These are phyloP conservation scores for Chalara sp. DNA, from an alignment of 2,329 filamentous ascomycete species.

Conservation along the genomic window DNA sequence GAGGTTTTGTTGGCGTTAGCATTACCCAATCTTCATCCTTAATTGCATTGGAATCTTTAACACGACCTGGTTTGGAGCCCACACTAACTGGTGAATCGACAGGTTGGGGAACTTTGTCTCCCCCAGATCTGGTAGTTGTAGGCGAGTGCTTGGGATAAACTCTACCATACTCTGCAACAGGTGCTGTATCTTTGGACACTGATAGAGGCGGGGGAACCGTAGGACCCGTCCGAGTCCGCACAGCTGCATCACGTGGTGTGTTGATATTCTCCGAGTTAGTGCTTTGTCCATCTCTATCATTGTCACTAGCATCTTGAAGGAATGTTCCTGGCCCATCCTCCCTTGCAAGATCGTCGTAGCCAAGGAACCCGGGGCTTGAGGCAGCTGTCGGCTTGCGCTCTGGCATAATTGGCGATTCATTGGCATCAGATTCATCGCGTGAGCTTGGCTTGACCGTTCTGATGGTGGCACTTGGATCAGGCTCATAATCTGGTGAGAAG, in stretches of 20 bases:
- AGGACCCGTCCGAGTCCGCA: slow-evolving; percentile 5
- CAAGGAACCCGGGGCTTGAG: slow-evolving; percentile 5
- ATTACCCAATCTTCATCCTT: slow-evolving; percentile 26
- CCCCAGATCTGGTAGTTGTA: slow-evolving; percentile 5
- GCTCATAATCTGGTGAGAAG: slow-evolving; percentile 72
- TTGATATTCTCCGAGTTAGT: slow-evolving; percentile 15
- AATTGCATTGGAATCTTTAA: slow-evolving; percentile 5
- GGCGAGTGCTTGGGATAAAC: slow-evolving; percentile 18
- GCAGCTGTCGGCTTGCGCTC: slow-evolving; percentile 11
- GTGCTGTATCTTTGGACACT: slow-evolving; percentile 22
- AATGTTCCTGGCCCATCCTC: slow-evolving; percentile 35
- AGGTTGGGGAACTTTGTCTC: slow-evolving; percentile 5
- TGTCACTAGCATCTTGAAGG: slow-evolving; percentile 46
- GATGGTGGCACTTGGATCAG: slow-evolving; percentile 65
- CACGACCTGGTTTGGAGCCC: slow-evolving; percentile 10
- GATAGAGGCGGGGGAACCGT: slow-evolving; percentile 8
- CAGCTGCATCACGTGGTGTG: slow-evolving; percentile 6
- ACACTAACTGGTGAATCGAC: slow-evolving; percentile 15
- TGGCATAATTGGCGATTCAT: slow-evolving; percentile 7
- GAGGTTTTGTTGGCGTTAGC: slow-evolving; percentile 19
- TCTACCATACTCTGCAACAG: slow-evolving; percentile 23
- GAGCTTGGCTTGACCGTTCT: slow-evolving; percentile 50
- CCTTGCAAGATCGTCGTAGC: slow-evolving; percentile 18
- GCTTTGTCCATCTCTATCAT: slow-evolving; percentile 35
- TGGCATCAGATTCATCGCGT: slow-evolving; percentile 16